A percentile compares a stretch with the other conserved stretches of the same genome.
These are phyloP conservation scores for Cryptococcus jaspeensis DNA, from an alignment of 1,284 basidiomycete genomes.

Conservation along the genomic window DNA sequence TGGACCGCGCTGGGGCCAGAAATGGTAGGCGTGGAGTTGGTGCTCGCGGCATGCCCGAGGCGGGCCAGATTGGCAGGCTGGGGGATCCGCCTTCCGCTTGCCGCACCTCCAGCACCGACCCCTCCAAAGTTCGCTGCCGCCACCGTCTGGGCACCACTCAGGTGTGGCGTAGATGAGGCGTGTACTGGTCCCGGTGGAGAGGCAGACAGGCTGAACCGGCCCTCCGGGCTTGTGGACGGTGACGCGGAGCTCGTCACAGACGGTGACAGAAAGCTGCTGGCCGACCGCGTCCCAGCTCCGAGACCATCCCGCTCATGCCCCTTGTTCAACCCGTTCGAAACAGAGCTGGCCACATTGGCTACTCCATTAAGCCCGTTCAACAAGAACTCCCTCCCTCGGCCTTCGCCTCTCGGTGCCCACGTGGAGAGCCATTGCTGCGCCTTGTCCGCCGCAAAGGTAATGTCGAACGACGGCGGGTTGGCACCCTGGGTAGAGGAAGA, in stretches of 20 bases:
- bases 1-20: neutral
- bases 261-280: conserved; percentile 11
- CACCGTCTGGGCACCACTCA: conserved; percentile 1
- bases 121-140: neutral
- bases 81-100: conserved; percentile 15
- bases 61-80: conserved; percentile 37
- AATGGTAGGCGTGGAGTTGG: conserved; percentile 11
- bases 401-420: conserved; percentile 47
- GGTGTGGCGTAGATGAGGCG: conserved; percentile 19
- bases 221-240: conserved; percentile 11
- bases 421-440: conserved; percentile 44
- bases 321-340: conserved; percentile 23
- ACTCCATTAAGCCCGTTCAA: conserved; percentile 40
- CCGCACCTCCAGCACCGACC: neutral
- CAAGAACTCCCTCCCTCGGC: conserved; percentile 42
- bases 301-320: conserved; percentile 8
- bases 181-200: conserved; percentile 19
- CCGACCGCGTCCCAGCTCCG: conserved; percentile 2
- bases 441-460: conserved; percentile 27
- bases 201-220: conserved; percentile 5
- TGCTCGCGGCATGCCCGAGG: conserved; percentile 16
- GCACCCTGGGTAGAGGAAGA: conserved; percentile 13
- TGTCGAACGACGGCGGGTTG: conserved; percentile 18
- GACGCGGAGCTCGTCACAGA: conserved; percentile 3
- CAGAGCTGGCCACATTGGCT: conserved; percentile 39